Percentiles rank a stretch among this genome's conserved stretches.
Conservation (phyloP, 1,139 yeast species). For the Pichia sp. region DNA sequence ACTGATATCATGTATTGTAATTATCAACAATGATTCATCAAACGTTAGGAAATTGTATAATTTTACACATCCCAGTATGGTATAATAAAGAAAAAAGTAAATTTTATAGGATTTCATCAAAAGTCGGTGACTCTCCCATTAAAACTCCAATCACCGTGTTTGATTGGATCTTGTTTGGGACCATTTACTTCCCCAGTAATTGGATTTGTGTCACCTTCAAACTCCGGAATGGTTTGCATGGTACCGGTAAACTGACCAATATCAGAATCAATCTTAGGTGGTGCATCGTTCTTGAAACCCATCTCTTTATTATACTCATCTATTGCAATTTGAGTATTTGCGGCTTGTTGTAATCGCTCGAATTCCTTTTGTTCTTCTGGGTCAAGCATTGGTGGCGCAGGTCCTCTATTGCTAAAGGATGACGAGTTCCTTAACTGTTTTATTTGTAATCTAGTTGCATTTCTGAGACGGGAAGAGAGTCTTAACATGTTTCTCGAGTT, state of each 20-base stretch:
- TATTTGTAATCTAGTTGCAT: not conserved
- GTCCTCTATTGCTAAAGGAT: constrained; percentile 29
- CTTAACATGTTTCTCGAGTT: not conserved
- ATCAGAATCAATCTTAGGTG: constrained; percentile 38
- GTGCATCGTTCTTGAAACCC: constrained; percentile 33
- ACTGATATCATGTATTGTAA: not conserved
- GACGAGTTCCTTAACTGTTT: constrained; percentile 6
- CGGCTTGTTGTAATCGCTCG: constrained; percentile 74
- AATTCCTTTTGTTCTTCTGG: constrained; percentile 89
- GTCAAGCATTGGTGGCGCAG: constrained; percentile 81
- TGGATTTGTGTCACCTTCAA: constrained; percentile 92
- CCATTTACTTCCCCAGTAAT: constrained; percentile 94
- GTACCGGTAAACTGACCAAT: constrained; percentile 61
- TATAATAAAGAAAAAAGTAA: not conserved
- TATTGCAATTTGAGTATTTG: constrained; percentile 72
- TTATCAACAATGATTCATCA: not conserved
- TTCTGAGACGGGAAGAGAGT: not conserved
- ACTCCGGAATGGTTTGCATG: constrained; percentile 80
- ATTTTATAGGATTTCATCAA: constrained; percentile 26
- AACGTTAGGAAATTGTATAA: not conserved
- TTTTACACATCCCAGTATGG: no score
- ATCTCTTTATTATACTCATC: constrained; percentile 61
- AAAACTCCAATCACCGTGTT: constrained; percentile 90
- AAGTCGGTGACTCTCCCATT: constrained; percentile 97
- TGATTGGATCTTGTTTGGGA: constrained; percentile 96